Percentiles rank a stretch among this genome's conserved stretches.
Evolutionary conservation across 768 basidiomycete species (phyloP).

Genomic region (Auricularia auricula-judae): DNA sequence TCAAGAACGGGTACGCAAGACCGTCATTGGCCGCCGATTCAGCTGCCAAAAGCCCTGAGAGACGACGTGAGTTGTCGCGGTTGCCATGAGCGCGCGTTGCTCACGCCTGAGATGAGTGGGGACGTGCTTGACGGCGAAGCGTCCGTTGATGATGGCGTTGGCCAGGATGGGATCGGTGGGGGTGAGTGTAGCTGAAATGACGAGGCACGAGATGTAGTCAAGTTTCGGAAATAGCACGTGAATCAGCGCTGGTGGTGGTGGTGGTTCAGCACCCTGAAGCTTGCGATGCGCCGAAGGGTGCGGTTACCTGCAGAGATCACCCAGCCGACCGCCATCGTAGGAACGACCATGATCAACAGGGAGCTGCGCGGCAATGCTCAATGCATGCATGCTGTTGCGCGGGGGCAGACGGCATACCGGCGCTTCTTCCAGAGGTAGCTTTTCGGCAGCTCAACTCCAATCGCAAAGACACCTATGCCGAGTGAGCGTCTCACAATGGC

Average conservation of each 20-base stretch:
- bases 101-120: conserved; percentile 52
- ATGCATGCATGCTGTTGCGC: not conserved
- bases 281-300: not conserved
- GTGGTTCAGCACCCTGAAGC: not conserved
- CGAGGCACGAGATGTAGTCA: conserved; percentile 63
- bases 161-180: conserved; percentile 70
- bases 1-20: conserved; percentile 84
- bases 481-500: not conserved
- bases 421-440: conserved; percentile 74
- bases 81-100: not conserved
- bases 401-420: conserved; percentile 17
- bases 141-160: conserved; percentile 26
- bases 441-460: conserved; percentile 85
- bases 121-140: conserved; percentile 58
- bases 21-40: conserved; percentile 97
- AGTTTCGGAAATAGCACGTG: conserved; percentile 62
- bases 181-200: conserved; percentile 81
- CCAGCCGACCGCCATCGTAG: conserved; percentile 84
- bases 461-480: conserved; percentile 56
- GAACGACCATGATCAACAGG: conserved; percentile 44
- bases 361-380: not conserved
- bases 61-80: not conserved
- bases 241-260: conserved; percentile 42
- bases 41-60: conserved; percentile 55
- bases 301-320: conserved; percentile 53